These are phyloP conservation scores for Domatiomyces catenatus DNA, from an alignment of 2,329 filamentous ascomycete genomes.

Conservation along the genomic window DNA sequence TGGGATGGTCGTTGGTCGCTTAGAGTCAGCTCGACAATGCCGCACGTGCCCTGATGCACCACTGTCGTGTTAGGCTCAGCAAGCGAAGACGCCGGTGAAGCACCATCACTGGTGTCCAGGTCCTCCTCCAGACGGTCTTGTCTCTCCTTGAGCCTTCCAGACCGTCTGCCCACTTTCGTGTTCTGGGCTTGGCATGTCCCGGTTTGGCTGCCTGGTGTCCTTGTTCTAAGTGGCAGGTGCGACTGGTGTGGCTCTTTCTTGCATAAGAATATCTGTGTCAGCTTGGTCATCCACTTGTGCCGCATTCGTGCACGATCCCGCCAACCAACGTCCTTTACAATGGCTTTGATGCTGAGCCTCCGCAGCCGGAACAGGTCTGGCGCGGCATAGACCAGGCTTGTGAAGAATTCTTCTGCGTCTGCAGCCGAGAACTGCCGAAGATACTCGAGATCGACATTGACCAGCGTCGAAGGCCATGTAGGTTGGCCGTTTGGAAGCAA, in stretches of 20 bases:
- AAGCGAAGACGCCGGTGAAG: not conserved
- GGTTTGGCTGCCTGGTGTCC: not conserved
- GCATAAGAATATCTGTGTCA: constrained; percentile 38
- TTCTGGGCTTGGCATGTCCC: not conserved
- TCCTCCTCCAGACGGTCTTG: not conserved
- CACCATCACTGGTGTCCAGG: not conserved
- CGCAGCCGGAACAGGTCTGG: constrained; percentile 51
- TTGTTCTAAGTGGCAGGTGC: not conserved
- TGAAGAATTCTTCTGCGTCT: constrained; percentile 62
- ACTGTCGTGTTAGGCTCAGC: not conserved
- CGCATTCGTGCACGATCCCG: constrained; percentile 67
- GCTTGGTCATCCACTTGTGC: constrained; percentile 56
- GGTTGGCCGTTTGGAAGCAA: constrained; percentile 37
- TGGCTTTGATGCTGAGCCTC: constrained; percentile 56
- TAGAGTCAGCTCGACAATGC: constrained; percentile 43
- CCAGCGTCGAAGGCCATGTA: constrained; percentile 60
- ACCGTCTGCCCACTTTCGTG: not conserved
- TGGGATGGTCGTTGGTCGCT: constrained; percentile 48
- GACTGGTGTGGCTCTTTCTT: not conserved
- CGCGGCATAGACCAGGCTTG: constrained; percentile 60
- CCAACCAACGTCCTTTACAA: constrained; percentile 63
- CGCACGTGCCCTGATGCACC: constrained; percentile 40
- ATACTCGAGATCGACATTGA: constrained; percentile 58
- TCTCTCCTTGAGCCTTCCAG: not conserved
- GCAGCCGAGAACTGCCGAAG: constrained; percentile 58